These are phyloP conservation scores for Coccomyxa subellipsoidea DNA, from an alignment of 163 green algal species.

Conservation along the genomic window DNA sequence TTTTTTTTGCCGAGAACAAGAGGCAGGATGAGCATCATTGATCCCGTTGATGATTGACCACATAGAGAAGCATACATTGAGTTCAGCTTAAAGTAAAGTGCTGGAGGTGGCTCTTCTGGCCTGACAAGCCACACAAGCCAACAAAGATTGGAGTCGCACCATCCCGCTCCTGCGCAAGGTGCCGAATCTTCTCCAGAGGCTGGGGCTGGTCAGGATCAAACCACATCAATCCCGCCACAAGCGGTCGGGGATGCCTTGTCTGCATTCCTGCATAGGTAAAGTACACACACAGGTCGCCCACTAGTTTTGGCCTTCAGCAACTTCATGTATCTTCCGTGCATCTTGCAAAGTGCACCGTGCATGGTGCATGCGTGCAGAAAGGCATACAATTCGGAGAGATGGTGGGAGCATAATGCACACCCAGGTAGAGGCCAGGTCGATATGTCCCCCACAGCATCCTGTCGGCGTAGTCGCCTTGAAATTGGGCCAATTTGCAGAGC, in stretches of 20 bases:
- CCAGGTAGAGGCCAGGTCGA: constrained; percentile 85
- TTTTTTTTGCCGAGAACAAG: too few species aligned
- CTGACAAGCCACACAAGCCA: not conserved
- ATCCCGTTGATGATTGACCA: too few species aligned
- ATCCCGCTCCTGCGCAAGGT: constrained; percentile 59
- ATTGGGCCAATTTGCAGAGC: constrained; percentile 50
- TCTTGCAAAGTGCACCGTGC: not conserved
- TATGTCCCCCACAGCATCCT: constrained; percentile 89
- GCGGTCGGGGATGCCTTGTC: constrained; percentile 53
- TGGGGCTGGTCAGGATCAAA: constrained; percentile 61
- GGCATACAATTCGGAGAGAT: not conserved
- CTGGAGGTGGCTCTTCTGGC: not conserved
- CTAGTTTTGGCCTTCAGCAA: not conserved
- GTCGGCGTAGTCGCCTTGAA: constrained; percentile 54
- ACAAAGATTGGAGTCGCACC: constrained; percentile 13
- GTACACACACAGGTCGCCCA: not conserved
- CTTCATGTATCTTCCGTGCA: not conserved
- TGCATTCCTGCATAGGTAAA: constrained; percentile 36
- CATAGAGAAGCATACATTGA: too few species aligned
- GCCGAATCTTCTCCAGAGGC: constrained; percentile 43
- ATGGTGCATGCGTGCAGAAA: not conserved
- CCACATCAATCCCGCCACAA: constrained; percentile 86
- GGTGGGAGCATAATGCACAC: constrained; percentile 40
- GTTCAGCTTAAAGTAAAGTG: not conserved
- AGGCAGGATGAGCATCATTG: too few species aligned